These are phyloP conservation scores for Candida sanyaensis DNA, from an alignment of 1,139 yeast species.

Conservation along the genomic window DNA sequence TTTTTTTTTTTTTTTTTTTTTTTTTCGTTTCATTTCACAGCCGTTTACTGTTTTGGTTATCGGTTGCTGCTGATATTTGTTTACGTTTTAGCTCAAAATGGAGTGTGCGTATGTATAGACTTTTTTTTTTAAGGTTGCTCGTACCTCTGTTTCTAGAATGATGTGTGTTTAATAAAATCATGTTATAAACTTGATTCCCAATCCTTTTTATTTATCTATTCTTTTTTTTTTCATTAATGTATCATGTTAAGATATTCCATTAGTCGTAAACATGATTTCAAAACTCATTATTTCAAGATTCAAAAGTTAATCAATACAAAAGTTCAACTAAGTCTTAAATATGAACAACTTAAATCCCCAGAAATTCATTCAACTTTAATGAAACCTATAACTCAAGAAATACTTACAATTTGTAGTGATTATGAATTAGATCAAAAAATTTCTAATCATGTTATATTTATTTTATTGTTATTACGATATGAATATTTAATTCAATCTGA, in stretches of 20 bases:
- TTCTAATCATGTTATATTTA: conserved; percentile 31
- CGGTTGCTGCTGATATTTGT: not conserved
- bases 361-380: conserved; percentile 52
- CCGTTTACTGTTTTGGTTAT: not conserved
- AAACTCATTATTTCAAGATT: conserved; percentile 38
- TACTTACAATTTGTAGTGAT: conserved; percentile 17
- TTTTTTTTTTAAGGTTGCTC: too few relatives aligned
- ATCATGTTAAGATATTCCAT: conserved; percentile 4
- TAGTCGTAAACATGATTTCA: conserved; percentile 31
- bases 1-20: too few relatives aligned
- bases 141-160: too few relatives aligned
- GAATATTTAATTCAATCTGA: conserved; percentile 53
- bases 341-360: conserved; percentile 58
- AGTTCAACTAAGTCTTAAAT: conserved; percentile 50
- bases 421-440: conserved; percentile 17
- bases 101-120: not conserved
- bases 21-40: not conserved
- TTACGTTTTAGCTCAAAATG: conserved; percentile 1
- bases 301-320: conserved; percentile 40
- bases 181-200: too few relatives aligned
- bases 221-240: not conserved
- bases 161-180: too few relatives aligned
- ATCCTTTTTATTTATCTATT: not conserved
- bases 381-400: conserved; percentile 46
- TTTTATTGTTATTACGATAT: conserved; percentile 37